phyloP scores from a whole-genome alignment of 805 yeast genomes.

The Monosporozyma aerobia region DNA sequence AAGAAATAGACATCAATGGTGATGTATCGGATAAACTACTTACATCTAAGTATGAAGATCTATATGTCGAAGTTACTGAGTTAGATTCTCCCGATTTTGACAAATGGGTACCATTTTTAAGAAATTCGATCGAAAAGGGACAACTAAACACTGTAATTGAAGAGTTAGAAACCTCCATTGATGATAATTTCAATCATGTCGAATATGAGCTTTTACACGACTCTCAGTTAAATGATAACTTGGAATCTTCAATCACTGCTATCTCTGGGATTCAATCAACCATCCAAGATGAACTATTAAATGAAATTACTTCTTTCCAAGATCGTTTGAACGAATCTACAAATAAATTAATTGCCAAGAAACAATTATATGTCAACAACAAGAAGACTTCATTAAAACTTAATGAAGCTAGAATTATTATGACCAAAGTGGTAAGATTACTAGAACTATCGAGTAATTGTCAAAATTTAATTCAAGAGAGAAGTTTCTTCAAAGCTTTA shows the following conservation, averaged over 20 bases:
- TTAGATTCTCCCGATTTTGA: conserved; percentile 25
- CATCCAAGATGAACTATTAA: conserved; percentile 44
- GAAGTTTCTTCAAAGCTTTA: conserved; percentile 76
- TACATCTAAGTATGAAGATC: background rate
- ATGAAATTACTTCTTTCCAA: conserved; percentile 49
- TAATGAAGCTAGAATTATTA: conserved; percentile 58
- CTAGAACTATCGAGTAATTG: conserved; percentile 80
- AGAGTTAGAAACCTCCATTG: conserved; percentile 25
- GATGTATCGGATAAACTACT: background rate
- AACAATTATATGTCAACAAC: conserved; percentile 47
- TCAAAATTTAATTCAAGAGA: conserved; percentile 65
- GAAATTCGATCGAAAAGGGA: conserved; percentile 21
- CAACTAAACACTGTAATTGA: conserved; percentile 19
- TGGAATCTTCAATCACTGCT: conserved; percentile 45
- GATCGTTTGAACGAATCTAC: conserved; percentile 56
- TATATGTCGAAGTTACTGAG: conserved; percentile 6
- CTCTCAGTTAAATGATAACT: conserved; percentile 27
- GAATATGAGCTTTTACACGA: conserved; percentile 27
- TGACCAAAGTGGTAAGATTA: conserved; percentile 68
- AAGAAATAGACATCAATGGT: background rate
- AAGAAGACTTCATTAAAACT: conserved; percentile 61
- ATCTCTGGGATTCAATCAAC: conserved; percentile 52
- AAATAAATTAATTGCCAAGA: conserved; percentile 49
- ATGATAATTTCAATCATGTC: conserved; percentile 28
- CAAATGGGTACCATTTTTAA: conserved; percentile 28